Evolutionary conservation across 2,329 filamentous ascomycete genomes (phyloP), one percentile per base, ranked within the genome.

Genomic region (Ceratocystis colombiana): DNA sequence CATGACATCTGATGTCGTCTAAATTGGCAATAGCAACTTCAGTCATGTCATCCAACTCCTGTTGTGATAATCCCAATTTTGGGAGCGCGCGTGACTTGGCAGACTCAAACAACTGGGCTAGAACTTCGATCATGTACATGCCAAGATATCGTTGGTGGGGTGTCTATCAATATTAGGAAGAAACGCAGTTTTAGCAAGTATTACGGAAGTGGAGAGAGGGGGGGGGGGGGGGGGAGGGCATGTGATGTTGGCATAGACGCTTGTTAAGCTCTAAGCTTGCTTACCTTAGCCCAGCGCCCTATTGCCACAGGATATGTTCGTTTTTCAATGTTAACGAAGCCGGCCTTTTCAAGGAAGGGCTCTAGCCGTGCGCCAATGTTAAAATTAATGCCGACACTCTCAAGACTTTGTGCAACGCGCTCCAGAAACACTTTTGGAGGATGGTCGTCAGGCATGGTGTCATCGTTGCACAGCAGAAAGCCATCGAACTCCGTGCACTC

Each of bases 401-500:
- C 70, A 66, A 76, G 70, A 28, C 73, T 75, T 17, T 71, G 62
- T 6, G 71, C 70, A n/a, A 71, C 71, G n/a, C 73, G 64, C 4
- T 76, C 72, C 62, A 72, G 72, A 61, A 77, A 75, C 6, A 71
- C 69, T 28, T 70, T 70, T 45, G 79, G 70, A 2, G 75, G 72
- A 57, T 79, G 75, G 64, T 79, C 73, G 2, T 73, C 70, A 1
- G 71, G 70, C 75, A 81, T 78, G 8, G 77, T 77, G 53, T 71
- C 75, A 64, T 80, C 77, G 68, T 80, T 78, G 68, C 76, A 80
- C 33, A 73, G 71, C 12, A 79, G 73, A 28, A 72, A 72, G 12
- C 74, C 74, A 57, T 77, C 74, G 37, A 79, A 73, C 64, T 82
- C 80, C 25, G 80, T 78, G 50, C 80, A 76, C 69, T 82, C 80